Evolutionary conservation across 2,329 filamentous ascomycete genomes (phyloP), one percentile per base, ranked within the genome.

Genomic region (Fusarium agapanthi): DNA sequence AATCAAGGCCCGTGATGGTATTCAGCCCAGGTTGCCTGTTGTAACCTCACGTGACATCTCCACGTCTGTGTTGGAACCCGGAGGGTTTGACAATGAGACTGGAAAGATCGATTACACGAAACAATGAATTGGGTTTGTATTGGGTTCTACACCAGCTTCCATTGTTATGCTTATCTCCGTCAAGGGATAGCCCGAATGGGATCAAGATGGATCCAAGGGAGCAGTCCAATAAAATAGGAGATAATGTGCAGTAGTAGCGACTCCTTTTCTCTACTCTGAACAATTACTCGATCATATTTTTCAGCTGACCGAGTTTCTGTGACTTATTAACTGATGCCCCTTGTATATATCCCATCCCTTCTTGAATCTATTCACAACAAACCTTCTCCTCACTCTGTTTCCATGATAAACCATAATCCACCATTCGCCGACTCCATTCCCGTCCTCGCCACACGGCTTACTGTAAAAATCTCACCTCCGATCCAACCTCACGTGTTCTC

Each of bases 391-490:
- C 48, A 15, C 55, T 30, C 18, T 28, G 30, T 35, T 12, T 16
- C 22, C 20, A n/a, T 58, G 24, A 22, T 51, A 26, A 58, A 58
- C 37, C 22, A 58, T 38, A 28, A 51, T 51, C 43, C 56, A 24
- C 30, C 55, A 30, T 58, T 58, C 55, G 55, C 55, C 55, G 30
- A 34, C n/a, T 26, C 37, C 51, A 24, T 22, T 45, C 24, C 59
- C 40, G 14, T 61, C 58, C 55, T 57, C 44, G 65, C 70, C 70
- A 73, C 70, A 65, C 57, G 45, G 44, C 48, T 54, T 37, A n/a
- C 35, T 34, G 24, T 28, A 34, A 43, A 54, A 67, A 50, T 7
- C 38, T 54, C 45, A 26, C 30, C 53, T 61, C 44, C 38, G 20
- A 32, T 10, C 34, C 18, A 8, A 10, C n/a, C 63, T 65, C 59